Percentiles rank a stretch among this genome's conserved stretches.
Conservation (phyloP, 305 asterid species). For the Nicotiana rustica region DNA sequence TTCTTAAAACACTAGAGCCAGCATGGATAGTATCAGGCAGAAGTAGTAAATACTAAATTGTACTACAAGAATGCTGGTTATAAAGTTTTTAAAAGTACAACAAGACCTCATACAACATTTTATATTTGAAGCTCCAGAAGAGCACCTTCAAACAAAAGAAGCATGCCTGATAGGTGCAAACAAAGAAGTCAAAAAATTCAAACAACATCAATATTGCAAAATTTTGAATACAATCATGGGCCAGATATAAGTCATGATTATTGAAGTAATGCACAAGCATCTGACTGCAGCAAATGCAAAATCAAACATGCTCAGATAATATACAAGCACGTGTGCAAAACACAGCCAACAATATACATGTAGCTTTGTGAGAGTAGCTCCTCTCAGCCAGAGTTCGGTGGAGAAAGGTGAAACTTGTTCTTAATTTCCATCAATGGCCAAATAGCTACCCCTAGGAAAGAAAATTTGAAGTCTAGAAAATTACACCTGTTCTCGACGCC, state of each 20-base stretch:
- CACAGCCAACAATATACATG: conserved; percentile 26
- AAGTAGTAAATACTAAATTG: background rate
- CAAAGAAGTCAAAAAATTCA: background rate
- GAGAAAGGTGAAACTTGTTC: conserved; percentile 4
- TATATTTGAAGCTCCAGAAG: conserved; percentile 11
- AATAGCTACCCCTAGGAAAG: background rate
- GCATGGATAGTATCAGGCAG: conserved; percentile 17
- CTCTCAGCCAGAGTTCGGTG: background rate
- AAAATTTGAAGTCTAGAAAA: conserved; percentile 23
- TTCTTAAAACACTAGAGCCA: conserved; percentile 23
- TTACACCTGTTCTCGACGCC: conserved; percentile 88
- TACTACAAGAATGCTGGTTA: conserved; percentile 13
- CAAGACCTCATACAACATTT: background rate
- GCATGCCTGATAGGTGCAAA: background rate
- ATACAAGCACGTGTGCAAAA: background rate
- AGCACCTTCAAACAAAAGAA: conserved; percentile 10
- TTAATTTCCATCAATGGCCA: conserved; percentile 15
- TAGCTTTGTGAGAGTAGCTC: background rate
- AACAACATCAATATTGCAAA: conserved; percentile 3
- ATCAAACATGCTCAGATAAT: background rate
- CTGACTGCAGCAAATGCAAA: conserved; percentile 27
- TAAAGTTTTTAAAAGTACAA: background rate
- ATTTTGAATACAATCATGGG: background rate
- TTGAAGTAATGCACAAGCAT: conserved; percentile 15
- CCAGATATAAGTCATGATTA: background rate